Evolutionary conservation across 2,329 filamentous ascomycete species (phyloP), one percentile per base, ranked within the genome.

Genomic region (Aspergillus pseudoterreus): DNA sequence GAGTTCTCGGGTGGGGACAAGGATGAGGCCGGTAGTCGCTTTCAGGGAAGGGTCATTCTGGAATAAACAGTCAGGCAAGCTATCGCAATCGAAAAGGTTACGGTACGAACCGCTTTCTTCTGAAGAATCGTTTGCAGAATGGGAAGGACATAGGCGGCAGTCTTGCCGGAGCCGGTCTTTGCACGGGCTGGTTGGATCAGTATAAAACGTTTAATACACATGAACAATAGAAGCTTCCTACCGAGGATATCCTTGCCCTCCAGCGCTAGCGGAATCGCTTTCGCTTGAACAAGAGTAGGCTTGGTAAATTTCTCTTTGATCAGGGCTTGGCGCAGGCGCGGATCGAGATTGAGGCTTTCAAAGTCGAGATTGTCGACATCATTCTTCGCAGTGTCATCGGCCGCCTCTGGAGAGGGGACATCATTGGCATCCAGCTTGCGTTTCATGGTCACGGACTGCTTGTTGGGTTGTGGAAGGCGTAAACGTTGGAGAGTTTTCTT

Each of bases 111-210:
- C 62, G 81, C 73, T 73, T 96, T 96, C 59, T 83, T 83, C 67
- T 87, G 88, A 50, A 99, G 75, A 55, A 96, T 88, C 33, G 83
- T 82, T 60, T 96, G 88, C 14, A 99, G 74, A n/a, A 96, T 81
- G 1, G 94, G 94, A 39, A 99, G 79, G 6, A 96, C 77, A 68
- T 97, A 97, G 45, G 94, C 92, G n/a, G 90, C 90, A 10, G 94
- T 99, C 79, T 99, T 99, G 60, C 94, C 94, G 4, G 92, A 96
- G 11, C 94, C 94, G 4, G 94, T 97, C 71, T 92, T 95, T 35
- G 92, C 90, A 66, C 92, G 91, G 49, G 91, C 92, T 80, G 55
- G 41, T 54, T 39, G 42, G 39, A 48, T 70, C 41, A 70, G 61
- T 41, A 8, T 22, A 6, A 32, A 6, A 44, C 14, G 24, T 24